phyloP scores from a whole-genome alignment of 2,329 filamentous ascomycete species.

The Eurotiales sp. region DNA sequence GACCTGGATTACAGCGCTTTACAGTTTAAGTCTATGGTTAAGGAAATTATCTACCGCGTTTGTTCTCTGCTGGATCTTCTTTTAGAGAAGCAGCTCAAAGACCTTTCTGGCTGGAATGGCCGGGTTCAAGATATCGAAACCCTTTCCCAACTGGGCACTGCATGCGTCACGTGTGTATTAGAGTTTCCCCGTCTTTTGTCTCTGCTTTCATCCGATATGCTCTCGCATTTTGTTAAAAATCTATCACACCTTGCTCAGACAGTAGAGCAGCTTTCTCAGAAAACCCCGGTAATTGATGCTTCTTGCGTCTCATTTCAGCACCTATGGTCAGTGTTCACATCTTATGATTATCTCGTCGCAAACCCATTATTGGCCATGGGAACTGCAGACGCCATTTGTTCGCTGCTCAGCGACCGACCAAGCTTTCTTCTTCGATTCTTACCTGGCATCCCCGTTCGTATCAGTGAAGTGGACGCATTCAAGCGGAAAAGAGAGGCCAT shows the following conservation, averaged over 20 bases:
- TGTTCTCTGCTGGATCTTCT: slow-evolving; percentile 18
- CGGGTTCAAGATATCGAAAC: slow-evolving; percentile 33
- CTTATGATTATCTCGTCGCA: slow-evolving; percentile 37
- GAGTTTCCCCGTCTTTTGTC: slow-evolving; percentile 28
- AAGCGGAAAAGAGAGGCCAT: slow-evolving; percentile 33
- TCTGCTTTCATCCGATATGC: slow-evolving; percentile 26
- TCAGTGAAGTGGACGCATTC: slow-evolving; percentile 31
- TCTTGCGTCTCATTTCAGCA: slow-evolving; percentile 30
- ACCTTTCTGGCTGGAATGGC: slow-evolving; percentile 31
- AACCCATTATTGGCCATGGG: slow-evolving; percentile 31
- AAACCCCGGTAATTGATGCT: slow-evolving; percentile 12
- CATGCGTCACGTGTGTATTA: slow-evolving; percentile 32
- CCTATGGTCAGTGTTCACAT: slow-evolving; percentile 36
- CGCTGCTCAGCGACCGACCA: slow-evolving; percentile 20
- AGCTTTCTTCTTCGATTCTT: slow-evolving; percentile 32
- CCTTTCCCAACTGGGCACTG: slow-evolving; percentile 28
- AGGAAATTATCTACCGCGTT: not conserved
- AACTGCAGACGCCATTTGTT: slow-evolving; percentile 30
- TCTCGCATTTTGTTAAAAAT: slow-evolving; percentile 30
- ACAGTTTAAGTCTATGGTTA: slow-evolving; percentile 5
- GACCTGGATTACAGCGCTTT: slow-evolving; percentile 20
- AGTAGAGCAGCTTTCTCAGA: slow-evolving; percentile 8
- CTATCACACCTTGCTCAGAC: slow-evolving; percentile 27
- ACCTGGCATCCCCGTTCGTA: slow-evolving; percentile 33
- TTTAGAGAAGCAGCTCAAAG: slow-evolving; percentile 16